These are phyloP conservation scores for Huntiella omanensis DNA, from an alignment of 2,329 filamentous ascomycete genomes.

Conservation along the genomic window DNA sequence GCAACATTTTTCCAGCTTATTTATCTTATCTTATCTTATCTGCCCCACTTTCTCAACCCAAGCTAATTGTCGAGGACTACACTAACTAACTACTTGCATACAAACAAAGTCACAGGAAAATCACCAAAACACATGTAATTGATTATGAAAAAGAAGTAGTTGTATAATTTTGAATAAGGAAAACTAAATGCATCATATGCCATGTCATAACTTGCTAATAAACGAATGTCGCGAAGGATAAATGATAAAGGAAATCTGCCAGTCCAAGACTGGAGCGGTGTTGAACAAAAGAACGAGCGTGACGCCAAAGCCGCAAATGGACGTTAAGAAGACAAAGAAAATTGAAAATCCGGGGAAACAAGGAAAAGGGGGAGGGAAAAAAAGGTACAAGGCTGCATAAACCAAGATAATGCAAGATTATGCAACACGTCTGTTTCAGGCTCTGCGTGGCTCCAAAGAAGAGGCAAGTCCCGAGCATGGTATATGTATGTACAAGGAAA, in stretches of 20 bases:
- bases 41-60: too few species aligned
- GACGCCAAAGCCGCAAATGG: neutral
- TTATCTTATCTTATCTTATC: constrained; percentile 1
- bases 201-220: neutral
- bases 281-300: neutral
- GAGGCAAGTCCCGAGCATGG: too few species aligned
- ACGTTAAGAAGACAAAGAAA: neutral
- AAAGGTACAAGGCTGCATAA: neutral
- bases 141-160: neutral
- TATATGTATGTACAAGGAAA: neutral
- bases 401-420: too few species aligned
- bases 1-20: neutral
- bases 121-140: neutral
- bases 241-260: constrained; percentile 3
- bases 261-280: neutral
- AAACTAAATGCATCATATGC: constrained; percentile 4
- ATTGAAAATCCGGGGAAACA: neutral
- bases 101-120: neutral
- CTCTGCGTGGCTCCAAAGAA: too few species aligned
- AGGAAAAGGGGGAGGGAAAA: neutral
- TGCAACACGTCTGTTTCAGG: too few species aligned
- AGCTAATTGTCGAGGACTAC: too few species aligned
- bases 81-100: neutral
- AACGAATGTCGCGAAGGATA: constrained; percentile 1
- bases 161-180: neutral